Evolutionary conservation across 306 rosid genomes (phyloP).

Genomic region (Cajanus cajan): DNA sequence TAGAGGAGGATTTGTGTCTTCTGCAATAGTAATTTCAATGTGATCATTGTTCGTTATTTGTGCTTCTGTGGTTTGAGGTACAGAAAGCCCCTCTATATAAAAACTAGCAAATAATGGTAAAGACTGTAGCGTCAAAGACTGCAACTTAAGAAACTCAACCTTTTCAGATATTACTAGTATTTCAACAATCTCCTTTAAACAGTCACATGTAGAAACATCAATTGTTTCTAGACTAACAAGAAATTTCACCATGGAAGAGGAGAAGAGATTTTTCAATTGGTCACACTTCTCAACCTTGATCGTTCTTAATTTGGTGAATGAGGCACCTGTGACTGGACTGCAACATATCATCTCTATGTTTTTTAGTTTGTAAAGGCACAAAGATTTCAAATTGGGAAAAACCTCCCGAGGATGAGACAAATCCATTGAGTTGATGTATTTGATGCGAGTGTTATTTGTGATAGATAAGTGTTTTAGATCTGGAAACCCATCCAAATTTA

Average conservation of each 20-base stretch:
- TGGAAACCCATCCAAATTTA: constrained; percentile 25
- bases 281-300: constrained; percentile 21
- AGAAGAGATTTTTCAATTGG: constrained; percentile 33
- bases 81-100: neutral
- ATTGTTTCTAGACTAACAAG: constrained; percentile 21
- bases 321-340: neutral
- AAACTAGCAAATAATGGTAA: neutral
- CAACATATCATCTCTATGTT: constrained; percentile 15
- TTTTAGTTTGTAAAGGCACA: constrained; percentile 18
- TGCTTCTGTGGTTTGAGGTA: neutral
- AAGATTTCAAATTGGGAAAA: constrained; percentile 32
- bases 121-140: neutral
- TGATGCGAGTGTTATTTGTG: neutral
- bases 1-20: neutral
- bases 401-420: neutral
- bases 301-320: constrained; percentile 36
- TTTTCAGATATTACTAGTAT: neutral
- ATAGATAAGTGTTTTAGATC: constrained; percentile 26
- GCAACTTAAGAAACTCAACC: neutral
- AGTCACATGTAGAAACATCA: constrained; percentile 27
- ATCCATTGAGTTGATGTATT: constrained; percentile 5
- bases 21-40: neutral
- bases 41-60: neutral
- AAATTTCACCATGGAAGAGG: constrained; percentile 1
- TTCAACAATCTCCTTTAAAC: constrained; percentile 22